A percentile compares a stretch with the other conserved stretches of the same genome.
Evolutionary conservation across 2,329 filamentous ascomycete genomes (phyloP).

Genomic region (Stemphylium beticola): DNA sequence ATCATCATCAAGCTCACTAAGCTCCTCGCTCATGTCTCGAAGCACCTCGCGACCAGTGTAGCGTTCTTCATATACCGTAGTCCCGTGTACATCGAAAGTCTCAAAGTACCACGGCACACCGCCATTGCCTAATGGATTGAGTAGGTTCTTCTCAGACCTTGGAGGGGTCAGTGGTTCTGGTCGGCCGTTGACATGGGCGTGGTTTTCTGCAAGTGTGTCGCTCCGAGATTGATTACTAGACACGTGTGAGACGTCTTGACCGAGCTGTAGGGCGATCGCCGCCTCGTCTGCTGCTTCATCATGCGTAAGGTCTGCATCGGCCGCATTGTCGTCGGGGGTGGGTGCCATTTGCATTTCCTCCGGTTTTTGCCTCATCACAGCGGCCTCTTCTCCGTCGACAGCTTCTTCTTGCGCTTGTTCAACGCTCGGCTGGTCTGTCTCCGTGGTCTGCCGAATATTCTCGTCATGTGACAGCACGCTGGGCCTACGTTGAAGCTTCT

Average conservation of each 20-base stretch:
- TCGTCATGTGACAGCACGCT: conserved; percentile 39
- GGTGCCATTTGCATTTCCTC: conserved; percentile 39
- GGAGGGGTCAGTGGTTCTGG: conserved; percentile 68
- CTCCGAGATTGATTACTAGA: conserved; percentile 18
- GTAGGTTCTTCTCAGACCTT: conserved; percentile 59
- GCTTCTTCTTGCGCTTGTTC: conserved; percentile 18
- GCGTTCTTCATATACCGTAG: conserved; percentile 75
- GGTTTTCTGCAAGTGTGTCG: conserved; percentile 32
- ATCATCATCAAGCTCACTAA: conserved; percentile 92
- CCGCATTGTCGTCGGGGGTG: conserved; percentile 44
- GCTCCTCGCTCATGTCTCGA: conserved; percentile 78
- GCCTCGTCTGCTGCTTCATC: conserved; percentile 46
- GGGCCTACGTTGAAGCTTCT: conserved; percentile 63
- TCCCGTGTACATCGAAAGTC: conserved; percentile 78
- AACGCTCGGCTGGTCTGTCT: conserved; percentile 18
- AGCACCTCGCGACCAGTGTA: conserved; percentile 76
- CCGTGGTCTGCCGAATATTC: conserved; percentile 30
- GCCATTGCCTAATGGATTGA: conserved; percentile 60
- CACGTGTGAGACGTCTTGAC: conserved; percentile 36
- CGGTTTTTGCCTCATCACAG: conserved; percentile 22
- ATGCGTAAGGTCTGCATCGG: conserved; percentile 34
- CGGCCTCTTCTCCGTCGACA: conserved; percentile 19
- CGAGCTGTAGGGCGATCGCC: conserved; percentile 45
- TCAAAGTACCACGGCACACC: conserved; percentile 89
- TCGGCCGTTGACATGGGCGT: conserved; percentile 22